Base-by-base conservation (phyloP, 2,329 filamentous ascomycete genomes). In the Penicillium polonicum region DNA sequence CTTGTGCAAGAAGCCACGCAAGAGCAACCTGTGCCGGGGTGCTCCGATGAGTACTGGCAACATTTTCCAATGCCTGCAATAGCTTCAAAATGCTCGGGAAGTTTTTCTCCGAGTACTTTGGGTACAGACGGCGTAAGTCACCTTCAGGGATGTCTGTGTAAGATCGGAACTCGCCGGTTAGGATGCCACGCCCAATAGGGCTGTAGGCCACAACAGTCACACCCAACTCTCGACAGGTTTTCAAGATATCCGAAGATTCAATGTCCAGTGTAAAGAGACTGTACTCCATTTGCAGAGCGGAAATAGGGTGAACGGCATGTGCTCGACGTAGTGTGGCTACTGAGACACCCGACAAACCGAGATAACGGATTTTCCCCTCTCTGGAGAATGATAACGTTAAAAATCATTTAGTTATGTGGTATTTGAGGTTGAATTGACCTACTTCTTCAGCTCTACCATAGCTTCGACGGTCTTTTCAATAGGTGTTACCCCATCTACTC, bases 1-100 rank as follows among this genome's bases (percentile, higher is more conserved):
- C 83, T 63, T 88, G 84, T 2, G 79, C 79, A 62, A 86, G 65
- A 54, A 89, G 64, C 85, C 86, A 89, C 0, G 85, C 85, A 33
- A 89, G 74, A 2, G 83, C 82, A 27, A 89, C 67, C 68, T 90
- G 82, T 1, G 78, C 78, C 0, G 83, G 63, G 0, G 85, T 86
- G 43, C 77, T 79, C 3, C 76, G 79, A 71, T 88, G 87, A 60
- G 73, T 75, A 44, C 78, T 72, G 0, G 83, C 83, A 8, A 87
- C 64, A 6, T 65, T 73, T 2, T 71, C 69, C 52, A 87, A 75
- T 9, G 69, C 68, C 45, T 81, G 76, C 5, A 85, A 79, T 4
- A 85, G 69, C 60, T 75, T 71, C 10, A 83, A 58, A 59, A 86
- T 85, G 69, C 82, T 80, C 2, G 69, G 72, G 63, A 83, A 80